Evolutionary conservation across 2,329 filamentous ascomycete species (phyloP).

Genomic region (Chaetomium globosum): DNA sequence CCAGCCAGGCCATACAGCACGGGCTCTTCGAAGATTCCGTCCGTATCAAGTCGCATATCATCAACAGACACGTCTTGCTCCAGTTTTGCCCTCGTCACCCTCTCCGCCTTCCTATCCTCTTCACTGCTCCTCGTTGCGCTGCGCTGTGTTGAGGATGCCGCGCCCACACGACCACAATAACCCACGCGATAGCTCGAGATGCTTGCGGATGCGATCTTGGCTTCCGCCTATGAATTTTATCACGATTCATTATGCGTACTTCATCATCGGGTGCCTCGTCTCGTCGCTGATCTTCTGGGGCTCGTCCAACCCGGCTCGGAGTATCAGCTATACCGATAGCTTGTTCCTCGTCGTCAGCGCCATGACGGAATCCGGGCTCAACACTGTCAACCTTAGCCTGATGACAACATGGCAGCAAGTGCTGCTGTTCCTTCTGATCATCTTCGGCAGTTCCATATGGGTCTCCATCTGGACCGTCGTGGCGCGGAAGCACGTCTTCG

Average conservation of each 20-base stretch:
- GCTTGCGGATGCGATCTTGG: slow-evolving; percentile 20
- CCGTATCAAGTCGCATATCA: no score
- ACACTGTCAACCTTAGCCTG: slow-evolving; percentile 62
- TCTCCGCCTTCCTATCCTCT: not conserved
- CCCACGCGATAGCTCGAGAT: slow-evolving; percentile 13
- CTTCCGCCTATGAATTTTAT: slow-evolving; percentile 55
- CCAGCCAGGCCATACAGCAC: no score
- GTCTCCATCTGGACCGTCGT: slow-evolving; percentile 66
- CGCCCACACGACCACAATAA: slow-evolving; percentile 28
- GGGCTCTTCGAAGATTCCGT: no score
- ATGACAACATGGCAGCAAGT: slow-evolving; percentile 69
- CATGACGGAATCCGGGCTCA: slow-evolving; percentile 68
- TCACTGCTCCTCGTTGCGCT: not conserved
- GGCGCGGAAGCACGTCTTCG: slow-evolving; percentile 63
- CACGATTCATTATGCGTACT: slow-evolving; percentile 68
- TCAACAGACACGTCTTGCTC: no score
- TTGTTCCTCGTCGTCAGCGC: slow-evolving; percentile 66
- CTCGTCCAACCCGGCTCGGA: slow-evolving; percentile 53
- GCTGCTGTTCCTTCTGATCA: slow-evolving; percentile 63
- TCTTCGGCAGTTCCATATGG: slow-evolving; percentile 65
- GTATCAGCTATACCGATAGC: slow-evolving; percentile 63
- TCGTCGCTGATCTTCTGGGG: slow-evolving; percentile 64
- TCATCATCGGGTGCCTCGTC: slow-evolving; percentile 57
- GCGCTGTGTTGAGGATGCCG: slow-evolving; percentile 22
- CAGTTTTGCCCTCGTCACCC: no score